Percentiles rank a stretch among this genome's conserved stretches.
phyloP scores from a whole-genome alignment of 257 asterid genomes.

The Misopates orontium region DNA sequence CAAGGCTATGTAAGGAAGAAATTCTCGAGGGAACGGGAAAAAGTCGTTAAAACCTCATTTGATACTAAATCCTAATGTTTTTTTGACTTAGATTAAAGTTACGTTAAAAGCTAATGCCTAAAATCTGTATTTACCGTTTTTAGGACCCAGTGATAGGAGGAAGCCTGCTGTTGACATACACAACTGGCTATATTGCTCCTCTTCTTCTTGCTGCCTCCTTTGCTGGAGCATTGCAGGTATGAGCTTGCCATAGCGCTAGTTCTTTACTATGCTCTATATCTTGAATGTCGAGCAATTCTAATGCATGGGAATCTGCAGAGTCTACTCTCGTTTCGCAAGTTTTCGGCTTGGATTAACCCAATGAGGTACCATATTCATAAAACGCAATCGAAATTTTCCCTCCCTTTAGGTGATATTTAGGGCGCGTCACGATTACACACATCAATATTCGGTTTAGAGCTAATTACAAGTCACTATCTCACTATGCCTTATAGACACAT shows the following conservation, averaged over 20 bases:
- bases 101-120: no score
- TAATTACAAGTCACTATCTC: no score
- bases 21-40: background rate
- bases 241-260: background rate
- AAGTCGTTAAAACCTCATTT: no score
- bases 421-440: no score
- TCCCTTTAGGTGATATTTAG: background rate
- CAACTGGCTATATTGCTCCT: conserved; percentile 94
- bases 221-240: conserved; percentile 97
- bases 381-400: background rate
- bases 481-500: no score
- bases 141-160: conserved; percentile 91
- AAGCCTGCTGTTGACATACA: conserved; percentile 83
- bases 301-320: conserved; percentile 56
- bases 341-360: conserved; percentile 96
- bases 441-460: no score
- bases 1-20: background rate
- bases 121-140: conserved; percentile 17
- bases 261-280: background rate
- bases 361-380: conserved; percentile 48
- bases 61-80: no score
- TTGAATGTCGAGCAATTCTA: conserved; percentile 10
- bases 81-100: no score
- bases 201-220: conserved; percentile 96
- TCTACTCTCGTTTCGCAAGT: conserved; percentile 90